phyloP scores from a whole-genome alignment of 2,329 filamentous ascomycete genomes.

The Fusarium pseudocircinatum region DNA sequence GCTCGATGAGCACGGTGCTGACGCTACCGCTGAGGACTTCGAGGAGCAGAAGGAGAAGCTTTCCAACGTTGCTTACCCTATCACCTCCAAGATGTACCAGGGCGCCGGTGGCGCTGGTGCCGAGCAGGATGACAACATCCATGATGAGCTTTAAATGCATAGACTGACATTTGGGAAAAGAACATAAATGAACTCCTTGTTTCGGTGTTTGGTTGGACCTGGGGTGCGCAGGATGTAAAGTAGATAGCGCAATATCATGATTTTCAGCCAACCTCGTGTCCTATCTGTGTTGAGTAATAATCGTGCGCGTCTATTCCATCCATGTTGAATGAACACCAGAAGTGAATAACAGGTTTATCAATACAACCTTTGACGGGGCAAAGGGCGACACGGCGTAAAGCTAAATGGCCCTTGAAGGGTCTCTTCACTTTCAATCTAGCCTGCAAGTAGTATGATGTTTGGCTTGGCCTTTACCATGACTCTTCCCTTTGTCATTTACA shows the following conservation, averaged over 20 bases:
- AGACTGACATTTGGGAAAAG: slow-evolving; percentile 44
- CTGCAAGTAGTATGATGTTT: not conserved
- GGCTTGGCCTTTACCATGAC: not conserved
- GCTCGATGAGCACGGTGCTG: slow-evolving; percentile 93
- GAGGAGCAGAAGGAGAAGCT: slow-evolving; percentile 99
- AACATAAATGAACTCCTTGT: slow-evolving; percentile 41
- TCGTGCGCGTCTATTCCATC: not conserved
- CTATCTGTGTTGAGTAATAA: not conserved
- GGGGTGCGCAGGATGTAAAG: slow-evolving; percentile 44
- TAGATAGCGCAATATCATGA: slow-evolving; percentile 45
- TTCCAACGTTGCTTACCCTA: slow-evolving; percentile 94
- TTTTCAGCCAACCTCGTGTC: slow-evolving; percentile 17
- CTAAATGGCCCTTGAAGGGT: not conserved
- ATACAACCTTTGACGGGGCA: not conserved
- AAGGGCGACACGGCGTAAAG: not conserved
- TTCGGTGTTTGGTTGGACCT: slow-evolving; percentile 46
- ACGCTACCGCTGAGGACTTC: slow-evolving; percentile 91
- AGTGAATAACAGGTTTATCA: not conserved
- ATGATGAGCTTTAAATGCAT: slow-evolving; percentile 80
- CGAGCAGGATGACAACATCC: slow-evolving; percentile 73
- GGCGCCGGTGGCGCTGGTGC: slow-evolving; percentile 65
- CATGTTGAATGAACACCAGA: not conserved
- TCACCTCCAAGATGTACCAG: slow-evolving; percentile 96
- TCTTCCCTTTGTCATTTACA: not conserved
- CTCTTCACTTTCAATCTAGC: not conserved